Base-by-base conservation (phyloP, 2,329 filamentous ascomycete species). In the Neonectria ditissima region DNA sequence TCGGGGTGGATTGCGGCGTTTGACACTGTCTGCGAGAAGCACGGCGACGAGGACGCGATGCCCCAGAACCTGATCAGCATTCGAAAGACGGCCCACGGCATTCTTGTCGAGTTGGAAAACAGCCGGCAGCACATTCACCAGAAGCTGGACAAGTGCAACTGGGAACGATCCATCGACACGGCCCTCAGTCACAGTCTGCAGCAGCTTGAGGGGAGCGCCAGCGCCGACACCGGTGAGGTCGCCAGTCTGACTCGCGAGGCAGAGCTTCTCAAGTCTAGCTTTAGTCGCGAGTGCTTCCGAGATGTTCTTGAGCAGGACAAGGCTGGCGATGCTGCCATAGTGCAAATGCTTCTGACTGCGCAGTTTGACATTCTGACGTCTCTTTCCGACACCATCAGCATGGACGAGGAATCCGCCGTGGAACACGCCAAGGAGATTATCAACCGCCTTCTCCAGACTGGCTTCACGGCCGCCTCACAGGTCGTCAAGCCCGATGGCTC, bases 1-100 rank as follows among this genome's bases (percentile, higher is more conserved):
- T 94, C 92, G 4, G 90, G 91, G 1, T 99, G 96, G 96, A 91
- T 97, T 60, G 92, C 92, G 1, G 93, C 94, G 2, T 99, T 98
- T 72, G 95, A 98, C 67, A 84, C 86, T 1, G 87, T 97, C 3
- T 95, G 91, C 70, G 92, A 93, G 41, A 85, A 84, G 51, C 86
- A 89, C 18, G 74, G 70, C 0, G 76, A 75, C 0, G 73, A 75
- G 55, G 87, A 89, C 20, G 80, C 85, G 0, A 89, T 90, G 85
- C 88, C 94, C 1, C 80, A 86, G 32, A 92, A 89, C 69, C 81
- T 97, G 47, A 79, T 84, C 3, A 87, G 91, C 0, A 92, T 98
- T 82, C 90, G 94, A 60, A 97, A 95, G 78, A 94, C 93, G 1
- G 95, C 95, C 0, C 89, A 93, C 60, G 96, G 95, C 1, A 94